Evolutionary conservation across 2,329 filamentous ascomycete species (phyloP), one percentile per base, ranked within the genome.

Genomic region (Cladobotryum protrusum): DNA sequence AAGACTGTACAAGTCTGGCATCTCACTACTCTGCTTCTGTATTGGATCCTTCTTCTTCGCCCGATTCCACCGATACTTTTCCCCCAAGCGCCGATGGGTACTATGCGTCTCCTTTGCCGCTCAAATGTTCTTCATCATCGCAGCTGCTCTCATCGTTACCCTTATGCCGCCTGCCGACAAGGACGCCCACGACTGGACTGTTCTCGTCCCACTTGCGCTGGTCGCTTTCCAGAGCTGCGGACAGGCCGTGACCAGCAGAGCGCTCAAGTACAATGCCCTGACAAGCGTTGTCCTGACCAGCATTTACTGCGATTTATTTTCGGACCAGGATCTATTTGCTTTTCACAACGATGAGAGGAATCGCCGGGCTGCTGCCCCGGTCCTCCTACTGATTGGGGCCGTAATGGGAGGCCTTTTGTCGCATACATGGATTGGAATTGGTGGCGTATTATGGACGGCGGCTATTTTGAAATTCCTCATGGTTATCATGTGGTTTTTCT

Each of bases 241-340:
- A 0, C 87, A 92, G 63, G 86, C 87, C 1, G 83, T 90, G n/a
- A 80, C 81, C 0, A 88, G 84, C 58, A 72, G 87, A 3, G 82
- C 85, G 0, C 67, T 92, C 52, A 78, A 82, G 59, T 85, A 83
- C 61, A 83, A 82, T 51, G 81, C 83, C 2, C 69, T 92, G 17
- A 90, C 87, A 0, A 89, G 85, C 54, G 87, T 90, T 14, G 88
- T 91, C 3, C 67, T 93, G 52, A 92, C 88, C 1, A 89, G 85
- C 62, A 83, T 88, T 54, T 92, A 91, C 70, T 90, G 86, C 62
- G 88, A 92, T 63, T 62, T 92, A 17, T 89, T 89, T 57, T 86
- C 83, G 1, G 86, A 89, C 50, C 67, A 70, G 32, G 65, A 73
- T 19, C 58, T 81, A 3, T 75, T 80, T 34, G 63, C 65, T 1